Conservation (phyloP, 2,329 filamentous ascomycete genomes). For the Zymoseptoria brevis region DNA sequence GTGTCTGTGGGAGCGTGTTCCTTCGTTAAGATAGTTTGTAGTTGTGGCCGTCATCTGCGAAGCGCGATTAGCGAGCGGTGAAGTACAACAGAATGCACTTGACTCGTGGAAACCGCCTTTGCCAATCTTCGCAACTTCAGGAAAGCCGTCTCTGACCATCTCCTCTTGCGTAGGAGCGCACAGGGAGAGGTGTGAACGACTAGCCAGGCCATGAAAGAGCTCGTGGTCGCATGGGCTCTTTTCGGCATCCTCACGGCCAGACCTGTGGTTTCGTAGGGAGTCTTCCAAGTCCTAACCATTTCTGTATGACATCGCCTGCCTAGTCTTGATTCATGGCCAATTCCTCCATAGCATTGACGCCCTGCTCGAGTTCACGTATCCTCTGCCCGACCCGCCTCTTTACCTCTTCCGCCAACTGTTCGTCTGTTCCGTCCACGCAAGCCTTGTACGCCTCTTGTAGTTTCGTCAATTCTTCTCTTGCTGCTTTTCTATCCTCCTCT, state of each 20-base stretch:
- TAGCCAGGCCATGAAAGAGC: no score
- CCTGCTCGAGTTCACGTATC: conserved; percentile 47
- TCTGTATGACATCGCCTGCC: not conserved
- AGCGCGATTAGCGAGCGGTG: not conserved
- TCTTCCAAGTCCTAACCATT: not conserved
- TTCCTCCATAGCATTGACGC: conserved; percentile 45
- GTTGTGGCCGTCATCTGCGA: not conserved
- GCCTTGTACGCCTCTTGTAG: conserved; percentile 41
- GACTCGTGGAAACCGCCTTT: not conserved
- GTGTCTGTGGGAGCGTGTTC: not conserved
- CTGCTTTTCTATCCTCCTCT: conserved; percentile 46
- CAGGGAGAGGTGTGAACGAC: no score
- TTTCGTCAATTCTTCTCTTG: conserved; percentile 44
- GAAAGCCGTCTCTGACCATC: no score
- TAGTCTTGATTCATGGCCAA: conserved; percentile 41
- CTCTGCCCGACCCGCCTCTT: conserved; percentile 43
- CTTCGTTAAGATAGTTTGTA: not conserved
- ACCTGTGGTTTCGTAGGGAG: not conserved
- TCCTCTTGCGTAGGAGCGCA: no score
- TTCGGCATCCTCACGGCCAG: not conserved
- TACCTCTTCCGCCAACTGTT: conserved; percentile 42
- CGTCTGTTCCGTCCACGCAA: conserved; percentile 35
- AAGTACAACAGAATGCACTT: not conserved
- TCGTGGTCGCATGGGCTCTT: not conserved
- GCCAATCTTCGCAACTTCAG: not conserved